A percentile compares a stretch with the other conserved stretches of the same genome.
phyloP scores from a whole-genome alignment of 441 rosid species.

The Croton laevigatus region DNA sequence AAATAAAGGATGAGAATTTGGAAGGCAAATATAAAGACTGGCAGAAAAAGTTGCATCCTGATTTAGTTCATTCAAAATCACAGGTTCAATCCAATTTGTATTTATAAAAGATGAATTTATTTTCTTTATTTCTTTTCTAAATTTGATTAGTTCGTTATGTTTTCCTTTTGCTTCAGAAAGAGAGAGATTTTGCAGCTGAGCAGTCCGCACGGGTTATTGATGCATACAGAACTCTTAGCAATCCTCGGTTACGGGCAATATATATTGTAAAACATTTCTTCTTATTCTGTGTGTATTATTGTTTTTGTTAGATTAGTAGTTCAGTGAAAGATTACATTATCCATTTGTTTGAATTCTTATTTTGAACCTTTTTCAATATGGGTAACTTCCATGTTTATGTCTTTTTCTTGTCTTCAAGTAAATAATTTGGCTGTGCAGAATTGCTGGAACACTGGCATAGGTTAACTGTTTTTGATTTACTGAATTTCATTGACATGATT shows the following conservation, averaged over 20 bases:
- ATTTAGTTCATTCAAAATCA: constrained; percentile 90
- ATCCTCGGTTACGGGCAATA: constrained; percentile 64
- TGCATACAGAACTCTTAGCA: constrained; percentile 68
- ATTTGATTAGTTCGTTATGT: neutral
- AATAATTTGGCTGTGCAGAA: neutral
- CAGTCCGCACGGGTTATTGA: constrained; percentile 86
- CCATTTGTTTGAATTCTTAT: neutral
- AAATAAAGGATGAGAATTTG: constrained; percentile 49
- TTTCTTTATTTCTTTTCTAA: neutral
- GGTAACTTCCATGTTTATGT: neutral
- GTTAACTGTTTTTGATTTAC: neutral
- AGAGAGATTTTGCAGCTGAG: constrained; percentile 76
- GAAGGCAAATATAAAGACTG: constrained; percentile 75
- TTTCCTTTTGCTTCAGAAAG: constrained; percentile 45
- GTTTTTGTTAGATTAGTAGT: neutral
- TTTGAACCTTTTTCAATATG: neutral
- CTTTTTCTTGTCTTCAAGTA: neutral
- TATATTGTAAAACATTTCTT: constrained; percentile 35
- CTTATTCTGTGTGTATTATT: neutral
- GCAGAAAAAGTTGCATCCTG: constrained; percentile 98
- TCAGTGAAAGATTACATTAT: neutral
- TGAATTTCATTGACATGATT: neutral
- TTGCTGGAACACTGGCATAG: neutral
- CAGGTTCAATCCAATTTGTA: constrained; percentile 40
- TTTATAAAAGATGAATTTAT: too few relatives aligned